Evolutionary conservation across 176 grass and related monocot genomes (phyloP).

Genomic region (Aegilops speltoides): DNA sequence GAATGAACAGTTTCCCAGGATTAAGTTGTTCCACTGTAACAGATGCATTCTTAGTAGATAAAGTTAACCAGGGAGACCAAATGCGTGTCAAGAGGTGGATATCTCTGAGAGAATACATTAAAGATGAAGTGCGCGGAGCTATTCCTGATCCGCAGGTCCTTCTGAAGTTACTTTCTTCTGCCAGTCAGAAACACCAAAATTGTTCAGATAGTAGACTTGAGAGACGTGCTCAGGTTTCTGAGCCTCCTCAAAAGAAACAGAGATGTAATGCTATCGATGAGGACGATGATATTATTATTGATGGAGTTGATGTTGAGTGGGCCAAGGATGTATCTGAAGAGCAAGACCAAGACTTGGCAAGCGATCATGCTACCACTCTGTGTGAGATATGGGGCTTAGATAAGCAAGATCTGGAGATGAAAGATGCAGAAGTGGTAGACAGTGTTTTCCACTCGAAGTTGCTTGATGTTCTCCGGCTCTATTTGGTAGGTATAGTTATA

Average conservation of each 20-base stretch:
- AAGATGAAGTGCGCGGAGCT: conserved; percentile 61
- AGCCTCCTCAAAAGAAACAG: conserved; percentile 64
- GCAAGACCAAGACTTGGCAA: conserved; percentile 32
- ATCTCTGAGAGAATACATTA: conserved; percentile 73
- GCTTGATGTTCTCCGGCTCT: conserved; percentile 75
- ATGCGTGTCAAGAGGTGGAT: conserved; percentile 43
- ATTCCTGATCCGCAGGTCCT: conserved; percentile 91
- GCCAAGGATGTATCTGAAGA: conserved; percentile 38
- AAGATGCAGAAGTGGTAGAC: conserved; percentile 44
- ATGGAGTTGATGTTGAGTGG: conserved; percentile 55
- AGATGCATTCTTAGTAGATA: conserved; percentile 30
- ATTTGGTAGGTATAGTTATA: conserved; percentile 60
- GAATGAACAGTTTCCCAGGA: conserved; percentile 34
- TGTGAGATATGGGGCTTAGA: conserved; percentile 79
- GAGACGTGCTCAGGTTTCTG: conserved; percentile 37
- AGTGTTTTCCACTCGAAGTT: conserved; percentile 78
- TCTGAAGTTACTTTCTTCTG: conserved; percentile 82
- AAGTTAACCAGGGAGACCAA: conserved; percentile 32
- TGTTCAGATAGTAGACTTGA: conserved; percentile 37
- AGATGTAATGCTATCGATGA: conserved; percentile 34
- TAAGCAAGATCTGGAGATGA: conserved; percentile 33
- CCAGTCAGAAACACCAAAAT: conserved; percentile 53
- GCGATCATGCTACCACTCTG: conserved; percentile 29
- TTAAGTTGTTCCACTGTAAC: conserved; percentile 43
- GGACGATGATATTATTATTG: conserved; percentile 64